Evolutionary conservation across 2,329 filamentous ascomycete genomes (phyloP), one percentile per base, ranked within the genome.

Genomic region (Diaporthe longicolla): DNA sequence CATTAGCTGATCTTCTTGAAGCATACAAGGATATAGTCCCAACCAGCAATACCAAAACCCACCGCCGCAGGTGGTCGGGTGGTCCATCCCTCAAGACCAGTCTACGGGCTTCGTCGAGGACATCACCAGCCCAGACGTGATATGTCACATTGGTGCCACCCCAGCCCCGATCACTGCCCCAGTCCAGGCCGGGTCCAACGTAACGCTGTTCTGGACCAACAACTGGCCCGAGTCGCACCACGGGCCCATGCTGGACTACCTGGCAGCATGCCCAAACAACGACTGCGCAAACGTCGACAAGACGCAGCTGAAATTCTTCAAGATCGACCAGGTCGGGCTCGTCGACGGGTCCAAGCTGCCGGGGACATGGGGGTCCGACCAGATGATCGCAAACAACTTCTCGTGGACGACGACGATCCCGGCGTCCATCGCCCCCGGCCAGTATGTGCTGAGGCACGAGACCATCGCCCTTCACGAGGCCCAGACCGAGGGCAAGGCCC

Each of bases 371-470:
- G 81, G 79, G 8, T 79, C 80, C 8, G 83, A 84, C 76, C 79
- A 86, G 32, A 81, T 89, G 76, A 87, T 88, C 77, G 79, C 82
- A 70, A 85, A 86, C 79, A 87, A 87, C 81, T 85, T 86, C 80
- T 86, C 82, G 74, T 88, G 85, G 84, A 84, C 83, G 72, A 83
- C 87, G 24, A 85, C 84, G 58, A 85, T 89, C 63, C 87, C 87
- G 58, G 78, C 78, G 59, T 79, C 77, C 76, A 83, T 89, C 63
- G 83, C 82, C 13, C 79, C 85, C 4, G 87, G 87, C 7, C 87
- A 86, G 79, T 89, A 89, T 74, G 86, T 89, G 52, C 81, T 89
- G 50, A 84, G 87, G 55, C 85, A 88, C 76, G 87, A 89, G 80
- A 88, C 88, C 76, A 87, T 89, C 72, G 85, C 84, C 37, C 83